A percentile compares a stretch with the other conserved stretches of the same genome.
phyloP scores from a whole-genome alignment of 805 yeast genomes.

The Middelhovenomyces tepae region DNA sequence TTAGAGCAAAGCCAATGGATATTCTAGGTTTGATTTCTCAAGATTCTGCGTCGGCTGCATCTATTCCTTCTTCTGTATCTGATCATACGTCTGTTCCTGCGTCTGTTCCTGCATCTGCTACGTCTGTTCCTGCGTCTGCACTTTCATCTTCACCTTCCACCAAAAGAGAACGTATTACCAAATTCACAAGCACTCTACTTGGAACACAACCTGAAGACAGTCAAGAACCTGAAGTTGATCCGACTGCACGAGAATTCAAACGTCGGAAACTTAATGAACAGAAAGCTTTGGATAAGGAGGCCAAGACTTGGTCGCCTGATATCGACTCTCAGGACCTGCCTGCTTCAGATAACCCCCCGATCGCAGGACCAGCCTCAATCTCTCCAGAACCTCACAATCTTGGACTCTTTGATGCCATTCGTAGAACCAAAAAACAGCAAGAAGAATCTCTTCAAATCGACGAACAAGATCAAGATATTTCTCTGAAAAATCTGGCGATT shows the following conservation, averaged over 20 bases:
- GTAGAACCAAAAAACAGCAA: not conserved
- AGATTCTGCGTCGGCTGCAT: not conserved
- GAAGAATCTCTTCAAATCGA: too few relatives aligned
- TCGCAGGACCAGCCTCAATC: conserved; percentile 2
- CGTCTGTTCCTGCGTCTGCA: not conserved
- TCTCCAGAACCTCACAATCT: not conserved
- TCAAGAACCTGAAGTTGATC: not conserved
- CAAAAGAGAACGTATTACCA: not conserved
- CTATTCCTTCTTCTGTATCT: not conserved
- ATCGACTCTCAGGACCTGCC: not conserved
- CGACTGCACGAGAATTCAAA: conserved; percentile 1
- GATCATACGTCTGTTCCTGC: not conserved
- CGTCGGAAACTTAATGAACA: not conserved
- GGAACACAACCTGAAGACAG: conserved; percentile 1
- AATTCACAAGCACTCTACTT: not conserved
- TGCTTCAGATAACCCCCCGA: not conserved
- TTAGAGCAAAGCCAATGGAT: conserved; percentile 1
- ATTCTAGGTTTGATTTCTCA: conserved; percentile 1
- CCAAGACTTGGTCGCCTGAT: not conserved
- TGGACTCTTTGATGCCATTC: conserved; percentile 3
- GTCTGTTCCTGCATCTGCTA: not conserved
- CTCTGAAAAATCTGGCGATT: conserved; percentile 10
- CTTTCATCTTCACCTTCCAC: not conserved
- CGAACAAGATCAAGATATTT: conserved; percentile 6
- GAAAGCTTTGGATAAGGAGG: not conserved